A percentile compares a stretch with the other conserved stretches of the same genome.
These are phyloP conservation scores for Camptophora hylomeconis DNA, from an alignment of 2,329 filamentous ascomycete species.

Conservation along the genomic window DNA sequence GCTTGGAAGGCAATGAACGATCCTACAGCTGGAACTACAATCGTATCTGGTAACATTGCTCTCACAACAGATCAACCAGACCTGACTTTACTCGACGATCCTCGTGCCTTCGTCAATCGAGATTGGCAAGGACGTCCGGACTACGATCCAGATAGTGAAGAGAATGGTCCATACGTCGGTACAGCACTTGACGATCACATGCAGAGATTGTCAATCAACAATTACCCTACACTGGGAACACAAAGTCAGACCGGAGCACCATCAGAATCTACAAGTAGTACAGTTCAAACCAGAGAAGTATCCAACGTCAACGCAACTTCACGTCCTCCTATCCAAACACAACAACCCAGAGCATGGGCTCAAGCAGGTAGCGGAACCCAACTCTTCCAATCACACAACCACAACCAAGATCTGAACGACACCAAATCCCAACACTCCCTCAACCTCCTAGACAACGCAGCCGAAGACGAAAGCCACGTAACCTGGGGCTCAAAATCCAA, in stretches of 20 bases:
- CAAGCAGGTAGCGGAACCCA: too few relatives aligned
- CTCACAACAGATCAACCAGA: neutral
- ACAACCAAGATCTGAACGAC: neutral
- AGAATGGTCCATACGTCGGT: neutral
- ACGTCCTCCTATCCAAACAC: neutral
- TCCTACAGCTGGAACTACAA: neutral
- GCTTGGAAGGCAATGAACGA: constrained; percentile 12
- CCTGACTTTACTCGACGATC: constrained; percentile 5
- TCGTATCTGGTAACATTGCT: constrained; percentile 2
- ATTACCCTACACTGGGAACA: constrained; percentile 4
- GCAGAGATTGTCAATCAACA: constrained; percentile 1
- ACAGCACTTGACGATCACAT: neutral
- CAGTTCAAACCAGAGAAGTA: neutral
- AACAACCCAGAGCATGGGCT: too few relatives aligned
- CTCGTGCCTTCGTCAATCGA: constrained; percentile 5
- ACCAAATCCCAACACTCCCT: neutral
- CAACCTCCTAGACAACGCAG: constrained; percentile 2
- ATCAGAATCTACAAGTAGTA: neutral
- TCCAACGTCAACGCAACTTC: neutral
- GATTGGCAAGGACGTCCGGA: neutral
- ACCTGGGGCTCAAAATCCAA: constrained; percentile 1
- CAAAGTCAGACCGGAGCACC: neutral
- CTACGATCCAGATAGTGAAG: neutral
- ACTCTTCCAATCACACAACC: too few relatives aligned
- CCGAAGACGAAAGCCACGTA: neutral